Base-by-base conservation (phyloP, 176 grass and related monocot genomes). In the Aegilops umbellulata region DNA sequence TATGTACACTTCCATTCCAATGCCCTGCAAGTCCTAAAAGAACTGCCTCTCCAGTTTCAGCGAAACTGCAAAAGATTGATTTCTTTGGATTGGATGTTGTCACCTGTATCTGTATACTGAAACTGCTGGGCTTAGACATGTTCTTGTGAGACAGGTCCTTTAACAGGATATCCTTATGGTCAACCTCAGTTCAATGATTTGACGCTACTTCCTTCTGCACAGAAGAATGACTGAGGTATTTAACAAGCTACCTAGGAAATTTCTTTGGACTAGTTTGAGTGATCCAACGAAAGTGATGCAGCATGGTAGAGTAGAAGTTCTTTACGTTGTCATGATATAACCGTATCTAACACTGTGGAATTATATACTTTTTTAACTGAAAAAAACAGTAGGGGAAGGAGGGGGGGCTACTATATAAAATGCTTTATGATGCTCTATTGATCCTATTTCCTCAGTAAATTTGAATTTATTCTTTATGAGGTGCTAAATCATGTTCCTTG, bases 131-230 rank as follows among this genome's bases (percentile, higher is more conserved):
- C 24, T 71, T 65, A 77, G n/a, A 78, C 8, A 89, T 81, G 72
- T 17, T 82, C 53, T 27, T 86, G 47, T 71, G 77, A 64, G 15
- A 82, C 13, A 31, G 23, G 32, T 81, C 12, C 35, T 61, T 36
- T 30, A 36, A 57, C 32, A 89, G 42, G n/a, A 47, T 66, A 67
- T 75, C 13, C 23, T 77, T 74, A 60, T 60, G 36, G 13, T 81
- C 41, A 79, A 72, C 13, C 65, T 65, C 51, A 77, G 63, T 78
- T 77, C 81, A 51, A 86, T 89, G 39, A 51, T 82, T 29, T 69
- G 27, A 71, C 36, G 17, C 15, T 0, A 2, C 61, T 75, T 61
- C 63, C 47, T 83, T 44, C 14, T 83, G 79, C 73, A 57, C 70
- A 68, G 88, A 82, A 82, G 32, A 46, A 62, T 77, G 27, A 16